phyloP scores from a whole-genome alignment of 1,139 yeast genomes.

The Chernovozyma sophiae-reginae region DNA sequence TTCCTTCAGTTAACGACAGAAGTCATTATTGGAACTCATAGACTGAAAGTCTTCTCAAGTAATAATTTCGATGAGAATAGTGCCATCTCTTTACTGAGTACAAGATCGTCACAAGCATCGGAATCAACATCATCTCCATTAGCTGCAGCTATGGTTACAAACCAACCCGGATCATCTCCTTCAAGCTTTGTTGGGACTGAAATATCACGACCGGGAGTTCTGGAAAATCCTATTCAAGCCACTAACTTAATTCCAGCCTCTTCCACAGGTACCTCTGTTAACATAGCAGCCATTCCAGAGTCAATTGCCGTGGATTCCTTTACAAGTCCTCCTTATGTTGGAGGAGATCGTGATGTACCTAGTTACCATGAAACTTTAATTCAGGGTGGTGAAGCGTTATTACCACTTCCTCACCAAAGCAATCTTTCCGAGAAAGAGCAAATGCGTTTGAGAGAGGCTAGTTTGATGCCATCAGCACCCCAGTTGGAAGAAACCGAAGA shows the following conservation, averaged over 20 bases:
- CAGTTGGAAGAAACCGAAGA: conserved; percentile 25
- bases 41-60: conserved; percentile 27
- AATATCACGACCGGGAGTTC: background rate
- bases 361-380: conserved; percentile 21
- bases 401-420: conserved; percentile 17
- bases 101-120: conserved; percentile 17
- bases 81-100: conserved; percentile 2
- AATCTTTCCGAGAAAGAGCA: conserved; percentile 50
- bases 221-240: background rate
- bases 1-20: conserved; percentile 77
- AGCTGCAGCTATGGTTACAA: background rate
- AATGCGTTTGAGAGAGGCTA: conserved; percentile 48
- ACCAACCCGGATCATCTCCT: conserved; percentile 9
- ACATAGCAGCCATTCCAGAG: background rate
- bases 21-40: conserved; percentile 72
- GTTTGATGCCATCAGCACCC: conserved; percentile 63
- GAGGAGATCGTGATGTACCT: conserved; percentile 17
- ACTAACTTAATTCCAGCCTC: background rate
- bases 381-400: conserved; percentile 5
- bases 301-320: conserved; percentile 9
- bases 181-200: background rate
- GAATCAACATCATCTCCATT: conserved; percentile 14
- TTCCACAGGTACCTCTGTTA: background rate
- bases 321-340: conserved; percentile 18
- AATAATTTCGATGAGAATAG: conserved; percentile 1